Evolutionary conservation across 768 basidiomycete species (phyloP).

Genomic region (Lyophyllum shimeji): DNA sequence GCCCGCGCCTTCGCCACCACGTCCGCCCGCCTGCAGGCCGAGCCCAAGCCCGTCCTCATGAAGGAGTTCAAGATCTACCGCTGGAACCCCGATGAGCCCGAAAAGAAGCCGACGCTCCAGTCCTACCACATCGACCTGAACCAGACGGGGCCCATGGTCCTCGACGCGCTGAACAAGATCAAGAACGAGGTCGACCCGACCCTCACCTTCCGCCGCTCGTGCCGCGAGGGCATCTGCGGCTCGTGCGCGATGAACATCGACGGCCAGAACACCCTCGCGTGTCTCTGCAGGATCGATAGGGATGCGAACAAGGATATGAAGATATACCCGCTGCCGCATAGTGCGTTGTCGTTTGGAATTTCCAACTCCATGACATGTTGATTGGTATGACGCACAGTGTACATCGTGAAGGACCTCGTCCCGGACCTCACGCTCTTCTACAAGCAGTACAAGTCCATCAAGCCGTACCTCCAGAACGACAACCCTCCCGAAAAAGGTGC

Average conservation of each 20-base stretch:
- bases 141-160: constrained; percentile 94
- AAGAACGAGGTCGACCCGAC: constrained; percentile 99
- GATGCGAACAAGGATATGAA: constrained; percentile 70
- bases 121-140: constrained; percentile 90
- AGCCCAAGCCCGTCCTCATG: constrained; percentile 68
- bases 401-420: constrained; percentile 98
- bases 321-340: constrained; percentile 97
- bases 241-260: constrained; percentile 99
- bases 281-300: constrained; percentile 93
- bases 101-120: constrained; percentile 88
- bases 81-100: constrained; percentile 97
- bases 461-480: constrained; percentile 94
- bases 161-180: constrained; percentile 96
- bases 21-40: constrained; percentile 31
- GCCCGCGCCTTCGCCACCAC: constrained; percentile 17
- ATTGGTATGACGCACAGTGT: constrained; percentile 71
- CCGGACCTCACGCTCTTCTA: constrained; percentile 90
- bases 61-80: constrained; percentile 99
- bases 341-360: constrained; percentile 46
- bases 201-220: constrained; percentile 91
- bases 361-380: not conserved
- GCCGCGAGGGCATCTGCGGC: constrained; percentile 95
- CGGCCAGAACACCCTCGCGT: constrained; percentile 96
- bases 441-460: constrained; percentile 99
- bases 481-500: constrained; percentile 73